Evolutionary conservation across 2,329 filamentous ascomycete genomes (phyloP), one percentile per base, ranked within the genome.

Genomic region (Lizonia empirigonia): DNA sequence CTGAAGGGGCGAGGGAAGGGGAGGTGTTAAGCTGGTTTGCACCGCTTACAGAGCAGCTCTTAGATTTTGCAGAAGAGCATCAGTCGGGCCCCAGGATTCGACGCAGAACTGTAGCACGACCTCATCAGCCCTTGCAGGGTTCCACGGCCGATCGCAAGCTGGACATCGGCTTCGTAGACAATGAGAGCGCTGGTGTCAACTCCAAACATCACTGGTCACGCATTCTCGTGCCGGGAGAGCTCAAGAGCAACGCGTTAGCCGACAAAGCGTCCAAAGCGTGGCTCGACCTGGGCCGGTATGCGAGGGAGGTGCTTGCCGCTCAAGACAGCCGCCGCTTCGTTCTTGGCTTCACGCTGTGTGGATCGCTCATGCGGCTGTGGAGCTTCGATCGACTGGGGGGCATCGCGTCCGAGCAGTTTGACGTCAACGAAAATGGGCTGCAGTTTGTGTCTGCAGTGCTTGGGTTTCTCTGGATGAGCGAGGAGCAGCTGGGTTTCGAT

Each of bases 311-410:
- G 3, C 64, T 81, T 13, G 62, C 70, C 36, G 56, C 58, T 39
- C 42, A 63, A 42, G 50, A 58, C 35, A 63, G 51, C 23, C 59
- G 56, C 45, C 56, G 63, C 44, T 81, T 80, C 55, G 72, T 78
- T 48, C 60, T 80, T 13, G 77, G 75, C 45, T 81, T 82, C 67
- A 80, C 77, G 4, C 51, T 81, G 10, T 82, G 71, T 47, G 69
- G 76, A 54, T 71, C 72, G 49, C 56, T 75, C 10, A 78, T 81
- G 73, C 72, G 75, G 37, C 56, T 80, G 47, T 81, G 68, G 77
- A 65, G 64, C 48, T 81, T 80, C 65, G 73, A 82, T 58, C 65
- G 74, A 15, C 53, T 79, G 1, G 77, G 78, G 12, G 76, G 72
- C 5, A 74, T 80, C 29, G 74, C 72, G 47, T 81, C 77, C 9